phyloP scores from a whole-genome alignment of 1,284 basidiomycete genomes.

The Hypsizygus ulmarius region DNA sequence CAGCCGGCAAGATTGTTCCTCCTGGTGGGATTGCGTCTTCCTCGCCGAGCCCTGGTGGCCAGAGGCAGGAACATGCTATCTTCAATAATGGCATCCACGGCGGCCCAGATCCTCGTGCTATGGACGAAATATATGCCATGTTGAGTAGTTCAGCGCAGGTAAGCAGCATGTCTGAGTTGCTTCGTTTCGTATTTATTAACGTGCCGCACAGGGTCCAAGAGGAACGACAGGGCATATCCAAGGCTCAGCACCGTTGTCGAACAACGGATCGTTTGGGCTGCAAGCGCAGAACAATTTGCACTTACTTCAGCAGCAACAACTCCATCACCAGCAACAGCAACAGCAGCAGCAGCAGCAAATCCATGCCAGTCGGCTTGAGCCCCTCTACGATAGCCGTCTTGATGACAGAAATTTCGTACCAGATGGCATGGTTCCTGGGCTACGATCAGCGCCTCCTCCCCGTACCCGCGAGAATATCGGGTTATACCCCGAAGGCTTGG shows the following conservation, averaged over 20 bases:
- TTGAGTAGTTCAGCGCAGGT: slow-evolving; percentile 65
- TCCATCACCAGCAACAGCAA: slow-evolving; percentile 39
- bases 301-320: slow-evolving; percentile 41
- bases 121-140: slow-evolving; percentile 78
- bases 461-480: slow-evolving; percentile 56
- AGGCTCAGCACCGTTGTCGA: slow-evolving; percentile 21
- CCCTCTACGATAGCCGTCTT: slow-evolving; percentile 66
- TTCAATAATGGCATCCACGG: slow-evolving; percentile 34
- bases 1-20: slow-evolving; percentile 39
- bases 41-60: slow-evolving; percentile 42
- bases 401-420: slow-evolving; percentile 78
- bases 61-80: slow-evolving; percentile 44
- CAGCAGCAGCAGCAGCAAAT: slow-evolving; percentile 25
- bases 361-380: slow-evolving; percentile 50
- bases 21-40: slow-evolving; percentile 38
- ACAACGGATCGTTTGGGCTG: slow-evolving; percentile 30
- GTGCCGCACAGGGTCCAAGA: slow-evolving; percentile 28
- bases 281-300: slow-evolving; percentile 34
- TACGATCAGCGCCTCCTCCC: slow-evolving; percentile 61
- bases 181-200: slow-evolving; percentile 3
- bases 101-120: slow-evolving; percentile 51
- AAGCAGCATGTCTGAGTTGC: slow-evolving; percentile 17
- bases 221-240: slow-evolving; percentile 16
- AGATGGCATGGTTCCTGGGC: slow-evolving; percentile 79
- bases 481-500: slow-evolving; percentile 57